Evolutionary conservation across 2,329 filamentous ascomycete species (phyloP).

Genomic region (Zymoseptoria crescenta): DNA sequence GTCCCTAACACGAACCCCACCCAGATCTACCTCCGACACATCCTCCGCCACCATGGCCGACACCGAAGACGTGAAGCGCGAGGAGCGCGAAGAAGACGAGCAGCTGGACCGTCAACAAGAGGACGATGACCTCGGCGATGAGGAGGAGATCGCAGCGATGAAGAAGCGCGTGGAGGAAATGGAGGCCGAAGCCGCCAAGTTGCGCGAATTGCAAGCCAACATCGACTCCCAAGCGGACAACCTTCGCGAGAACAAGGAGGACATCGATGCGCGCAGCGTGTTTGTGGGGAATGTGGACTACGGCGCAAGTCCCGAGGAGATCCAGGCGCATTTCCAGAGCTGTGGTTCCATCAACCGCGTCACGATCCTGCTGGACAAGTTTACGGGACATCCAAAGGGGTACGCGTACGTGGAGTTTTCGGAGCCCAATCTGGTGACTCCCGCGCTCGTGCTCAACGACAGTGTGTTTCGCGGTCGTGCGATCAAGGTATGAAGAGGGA

Average conservation of each 20-base stretch:
- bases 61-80: slow-evolving; percentile 20
- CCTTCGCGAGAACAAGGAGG: slow-evolving; percentile 86
- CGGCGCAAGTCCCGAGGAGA: slow-evolving; percentile 91
- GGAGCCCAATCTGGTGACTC: slow-evolving; percentile 84
- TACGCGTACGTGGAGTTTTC: slow-evolving; percentile 99
- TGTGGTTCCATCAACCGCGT: slow-evolving; percentile 97
- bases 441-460: slow-evolving; percentile 92
- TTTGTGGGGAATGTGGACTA: slow-evolving; percentile 99
- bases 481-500: slow-evolving; percentile 65
- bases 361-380: slow-evolving; percentile 95
- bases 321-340: slow-evolving; percentile 96
- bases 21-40: slow-evolving; percentile 11
- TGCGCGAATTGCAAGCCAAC: slow-evolving; percentile 49
- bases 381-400: slow-evolving; percentile 97
- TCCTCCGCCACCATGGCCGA: slow-evolving; percentile 23
- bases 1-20: slow-evolving; percentile 1
- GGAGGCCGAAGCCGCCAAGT: slow-evolving; percentile 50
- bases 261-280: slow-evolving; percentile 88
- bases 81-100: slow-evolving; percentile 19
- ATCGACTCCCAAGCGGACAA: slow-evolving; percentile 80
- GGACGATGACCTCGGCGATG: slow-evolving; percentile 27
- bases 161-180: slow-evolving; percentile 49
- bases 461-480: slow-evolving; percentile 91
- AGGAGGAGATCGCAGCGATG: slow-evolving; percentile 43
- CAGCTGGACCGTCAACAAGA: slow-evolving; percentile 16